Base-by-base conservation (phyloP, 2,329 filamentous ascomycete genomes). In the Trichoderma guizhouense region DNA sequence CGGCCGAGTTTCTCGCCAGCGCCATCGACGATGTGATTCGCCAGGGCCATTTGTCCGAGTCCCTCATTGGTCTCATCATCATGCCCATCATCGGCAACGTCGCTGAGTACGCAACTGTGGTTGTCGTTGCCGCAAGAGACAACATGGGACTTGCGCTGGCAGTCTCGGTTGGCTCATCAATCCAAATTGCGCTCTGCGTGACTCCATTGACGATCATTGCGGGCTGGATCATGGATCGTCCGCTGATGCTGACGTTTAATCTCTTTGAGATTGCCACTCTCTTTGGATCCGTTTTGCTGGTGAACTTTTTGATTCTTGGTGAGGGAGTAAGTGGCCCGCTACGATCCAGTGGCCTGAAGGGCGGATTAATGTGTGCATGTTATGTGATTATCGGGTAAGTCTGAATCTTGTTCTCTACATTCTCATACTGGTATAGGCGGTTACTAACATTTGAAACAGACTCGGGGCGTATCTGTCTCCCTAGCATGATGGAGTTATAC, bases 251-350 rank as follows among this genome's bases (percentile, higher is more conserved):
- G 63, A 91, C 92, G 75, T 94, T 94, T 80, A 91, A 91, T 76
- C 86, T 90, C 43, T 94, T 94, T 78, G 92, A 94, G 82, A 93
- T 91, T 0, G 89, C 93, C 24, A 89, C 90, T 47, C 86, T 94
- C 76, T 91, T 93, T 76, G 87, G 92, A 5, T 89, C 86, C 3
- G 90, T 92, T 3, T 84, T 93, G 72, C 88, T 94, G 62, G 91
- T 93, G 76, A 93, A 93, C 79, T 90, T 93, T 75, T 82, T 94
- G n/a, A 91, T 94, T 69, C 85, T 92, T 32, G 91, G 92, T 75
- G 92, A 91, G 15, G 86, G 91, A 74, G 90, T 72, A 6, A 72
- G 87, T 76, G 92, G 92, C 76, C 92, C 91, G 74, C 85, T 93
- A 2, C 77, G 77, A 69, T 74, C 90, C 0, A 79, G 78, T 5